A percentile compares a stretch with the other conserved stretches of the same genome.
phyloP scores from a whole-genome alignment of 116 monocot species.

The Cymodocea nodosa region DNA sequence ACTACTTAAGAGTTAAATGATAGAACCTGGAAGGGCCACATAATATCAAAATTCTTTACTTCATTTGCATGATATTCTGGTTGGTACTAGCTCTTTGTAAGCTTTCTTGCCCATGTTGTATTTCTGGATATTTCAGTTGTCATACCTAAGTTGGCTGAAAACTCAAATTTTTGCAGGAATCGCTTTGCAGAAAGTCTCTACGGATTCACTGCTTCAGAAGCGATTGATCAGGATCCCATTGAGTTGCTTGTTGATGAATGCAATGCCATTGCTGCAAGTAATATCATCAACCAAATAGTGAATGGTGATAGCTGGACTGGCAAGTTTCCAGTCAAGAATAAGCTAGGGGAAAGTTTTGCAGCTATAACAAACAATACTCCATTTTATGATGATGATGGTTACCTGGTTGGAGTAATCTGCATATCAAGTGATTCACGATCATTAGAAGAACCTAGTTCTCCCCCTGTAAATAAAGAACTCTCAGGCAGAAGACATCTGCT shows the following conservation, averaged over 20 bases:
- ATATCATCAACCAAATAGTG: constrained; percentile 30
- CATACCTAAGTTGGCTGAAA: constrained; percentile 6
- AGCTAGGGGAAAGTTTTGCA: constrained; percentile 58
- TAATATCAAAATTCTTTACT: background rate
- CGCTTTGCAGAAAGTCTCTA: constrained; percentile 76
- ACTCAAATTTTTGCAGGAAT: constrained; percentile 46
- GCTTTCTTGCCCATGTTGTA: background rate
- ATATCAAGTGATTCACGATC: constrained; percentile 66
- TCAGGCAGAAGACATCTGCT: constrained; percentile 7
- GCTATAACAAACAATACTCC: constrained; percentile 75
- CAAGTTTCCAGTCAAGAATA: constrained; percentile 77
- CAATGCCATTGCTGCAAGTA: constrained; percentile 33
- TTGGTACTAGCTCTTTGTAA: no score
- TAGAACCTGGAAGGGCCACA: background rate
- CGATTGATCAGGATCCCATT: constrained; percentile 68
- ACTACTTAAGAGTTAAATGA: background rate
- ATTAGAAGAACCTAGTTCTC: constrained; percentile 32
- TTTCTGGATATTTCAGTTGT: background rate
- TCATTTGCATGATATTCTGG: background rate
- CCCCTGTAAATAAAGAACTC: constrained; percentile 10
- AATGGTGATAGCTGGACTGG: constrained; percentile 80
- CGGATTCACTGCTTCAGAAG: constrained; percentile 83
- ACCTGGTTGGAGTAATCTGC: constrained; percentile 69
- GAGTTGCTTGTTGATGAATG: constrained; percentile 54
- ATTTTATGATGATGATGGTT: constrained; percentile 75